Base-by-base conservation (phyloP, 2,329 filamentous ascomycete genomes). In the Monilinia fructicola region DNA sequence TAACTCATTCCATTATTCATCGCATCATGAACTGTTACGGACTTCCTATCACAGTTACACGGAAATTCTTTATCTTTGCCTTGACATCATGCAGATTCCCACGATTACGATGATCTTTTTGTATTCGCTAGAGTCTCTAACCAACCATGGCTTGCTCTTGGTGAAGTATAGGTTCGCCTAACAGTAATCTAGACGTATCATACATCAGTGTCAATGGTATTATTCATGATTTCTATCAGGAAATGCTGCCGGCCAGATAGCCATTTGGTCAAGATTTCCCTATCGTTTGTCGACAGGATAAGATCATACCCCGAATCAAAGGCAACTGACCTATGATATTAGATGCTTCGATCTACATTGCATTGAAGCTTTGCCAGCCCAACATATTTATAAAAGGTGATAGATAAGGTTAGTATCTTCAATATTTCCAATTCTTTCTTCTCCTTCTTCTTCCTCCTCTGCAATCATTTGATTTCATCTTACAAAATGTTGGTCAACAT, bases 401-500 rank as follows among this genome's bases (percentile, higher is more conserved):
- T 31, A n/a, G 35, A 23, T 38, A 23, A 54, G 59, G 28, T 42
- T 14, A 35, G 31, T 7, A 35, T 35, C 5, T 35, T 35, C 31
- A 35, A 35, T 35, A 35, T 35, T 35, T 35, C 31, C 3, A 35
- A 35, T 35, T 35, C 28, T n/a, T 52, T 31, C 44, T 40, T 52
- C n/a, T 23, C 28, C 23, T 52, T 31, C 44, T 40, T 52, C n/a
- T 23, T 38, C 21, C 44, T 56, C 53, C 54, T 63, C 28, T 48
- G 54, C 55, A 50, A 40, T 38, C 64, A 46, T 63, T n/a, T 31
- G n/a, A 7, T 44, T 48, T 16, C 42, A 18, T 23, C 35, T 48
- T 31, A 46, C 66, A 72, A 65, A 63, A 76, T 76, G 75, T 69
- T 75, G 38, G 60, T 70, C 23, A 70, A 72, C 28, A 60, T 74